Percentiles rank a stretch among this genome's conserved stretches.
phyloP scores from a whole-genome alignment of 257 asterid species.

The Haberlea rhodopensis region DNA sequence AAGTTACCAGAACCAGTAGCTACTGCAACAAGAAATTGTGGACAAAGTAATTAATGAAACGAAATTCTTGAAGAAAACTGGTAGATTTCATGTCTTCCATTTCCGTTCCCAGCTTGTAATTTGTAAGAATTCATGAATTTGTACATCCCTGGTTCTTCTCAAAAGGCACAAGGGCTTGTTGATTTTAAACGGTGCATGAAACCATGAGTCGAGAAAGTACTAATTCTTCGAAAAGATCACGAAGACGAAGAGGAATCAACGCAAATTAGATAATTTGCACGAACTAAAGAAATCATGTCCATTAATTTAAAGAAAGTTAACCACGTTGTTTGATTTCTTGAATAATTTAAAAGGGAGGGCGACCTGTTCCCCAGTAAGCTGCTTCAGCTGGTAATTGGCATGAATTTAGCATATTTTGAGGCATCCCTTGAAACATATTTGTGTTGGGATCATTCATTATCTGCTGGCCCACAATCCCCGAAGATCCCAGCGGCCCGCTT shows the following conservation, averaged over 20 bases:
- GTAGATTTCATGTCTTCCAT: background rate
- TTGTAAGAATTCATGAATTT: slow-evolving; percentile 35
- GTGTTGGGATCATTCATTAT: slow-evolving; percentile 39
- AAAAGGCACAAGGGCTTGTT: slow-evolving; percentile 8
- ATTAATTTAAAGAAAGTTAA: background rate
- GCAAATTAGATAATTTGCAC: background rate
- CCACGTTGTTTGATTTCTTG: background rate
- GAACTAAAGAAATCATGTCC: slow-evolving; percentile 9
- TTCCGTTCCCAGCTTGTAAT: slow-evolving; percentile 3
- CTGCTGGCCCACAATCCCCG: slow-evolving; percentile 37
- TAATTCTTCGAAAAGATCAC: background rate
- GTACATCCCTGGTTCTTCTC: slow-evolving; percentile 32
- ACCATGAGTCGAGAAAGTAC: slow-evolving; percentile 16
- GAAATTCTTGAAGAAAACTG: background rate
- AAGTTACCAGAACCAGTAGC: slow-evolving; percentile 27
- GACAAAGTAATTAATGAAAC: background rate
- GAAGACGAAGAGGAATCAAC: background rate
- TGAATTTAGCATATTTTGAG: slow-evolving; percentile 63
- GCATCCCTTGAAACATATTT: slow-evolving; percentile 49
- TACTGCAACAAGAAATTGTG: slow-evolving; percentile 7
- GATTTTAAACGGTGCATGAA: slow-evolving; percentile 17
- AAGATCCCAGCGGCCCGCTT: slow-evolving; percentile 38
- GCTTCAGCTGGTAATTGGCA: slow-evolving; percentile 68
- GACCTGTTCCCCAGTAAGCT: slow-evolving; percentile 67
- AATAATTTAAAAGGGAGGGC: slow-evolving; percentile 56